phyloP scores from a whole-genome alignment of 164 flowering plant species.

The Vitis riparia region DNA sequence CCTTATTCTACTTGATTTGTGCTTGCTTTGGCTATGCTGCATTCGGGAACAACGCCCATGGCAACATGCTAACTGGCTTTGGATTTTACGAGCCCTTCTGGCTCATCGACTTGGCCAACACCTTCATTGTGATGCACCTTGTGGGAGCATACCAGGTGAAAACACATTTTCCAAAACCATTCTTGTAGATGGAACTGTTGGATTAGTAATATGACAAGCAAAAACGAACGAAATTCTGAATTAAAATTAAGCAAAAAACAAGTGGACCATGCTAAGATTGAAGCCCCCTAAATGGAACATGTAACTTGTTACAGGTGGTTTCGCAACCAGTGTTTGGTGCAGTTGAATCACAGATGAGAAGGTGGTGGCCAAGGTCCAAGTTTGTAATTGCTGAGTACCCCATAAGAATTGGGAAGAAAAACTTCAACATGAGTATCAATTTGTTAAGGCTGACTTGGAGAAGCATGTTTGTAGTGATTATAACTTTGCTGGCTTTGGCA shows the following conservation, averaged over 20 bases:
- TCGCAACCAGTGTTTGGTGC: slow-evolving; percentile 32
- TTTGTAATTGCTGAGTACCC: slow-evolving; percentile 22
- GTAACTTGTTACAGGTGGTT: slow-evolving; percentile 28
- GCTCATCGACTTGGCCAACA: slow-evolving; percentile 59
- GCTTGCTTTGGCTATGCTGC: slow-evolving; percentile 77
- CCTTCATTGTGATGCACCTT: slow-evolving; percentile 59
- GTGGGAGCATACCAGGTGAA: slow-evolving; percentile 59
- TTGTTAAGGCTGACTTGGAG: slow-evolving; percentile 40
- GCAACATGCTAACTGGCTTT: slow-evolving; percentile 60
- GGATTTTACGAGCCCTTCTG: slow-evolving; percentile 68
- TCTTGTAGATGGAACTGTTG: slow-evolving; percentile 1
- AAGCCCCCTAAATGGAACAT: no score
- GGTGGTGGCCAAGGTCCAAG: no score
- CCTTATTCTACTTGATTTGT: slow-evolving; percentile 48
- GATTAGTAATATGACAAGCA: no score
- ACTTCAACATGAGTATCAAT: slow-evolving; percentile 7
- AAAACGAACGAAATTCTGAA: no score
- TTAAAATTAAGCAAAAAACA: no score
- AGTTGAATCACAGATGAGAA: no score
- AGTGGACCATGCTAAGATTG: no score
- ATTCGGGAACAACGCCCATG: slow-evolving; percentile 62
- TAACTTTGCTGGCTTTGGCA: slow-evolving; percentile 43
- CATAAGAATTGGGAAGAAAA: slow-evolving; percentile 10
- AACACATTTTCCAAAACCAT: not conserved
- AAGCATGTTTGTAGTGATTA: slow-evolving; percentile 31